Percentiles rank a stretch among this genome's conserved stretches.
Conservation (phyloP, 2,329 filamentous ascomycete genomes). For the Pyricularia pennisetigena region DNA sequence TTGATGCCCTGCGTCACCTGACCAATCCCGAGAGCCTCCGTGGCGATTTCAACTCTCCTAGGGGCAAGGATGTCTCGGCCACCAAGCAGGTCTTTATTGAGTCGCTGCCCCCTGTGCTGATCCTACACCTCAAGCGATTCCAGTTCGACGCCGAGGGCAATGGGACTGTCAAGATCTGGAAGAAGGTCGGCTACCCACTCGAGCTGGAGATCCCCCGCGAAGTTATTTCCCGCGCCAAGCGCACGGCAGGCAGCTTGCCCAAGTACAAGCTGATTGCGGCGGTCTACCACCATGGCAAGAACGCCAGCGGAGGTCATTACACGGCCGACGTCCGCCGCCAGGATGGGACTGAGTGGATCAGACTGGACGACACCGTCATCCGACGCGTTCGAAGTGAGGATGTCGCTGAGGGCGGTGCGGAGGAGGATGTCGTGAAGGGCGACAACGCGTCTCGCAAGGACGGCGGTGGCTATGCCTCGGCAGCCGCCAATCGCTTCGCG, state of each 20-base stretch:
- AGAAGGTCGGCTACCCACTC: slow-evolving; percentile 90
- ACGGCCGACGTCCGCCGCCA: slow-evolving; percentile 94
- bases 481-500: slow-evolving; percentile 65
- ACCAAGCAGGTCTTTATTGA: slow-evolving; percentile 96
- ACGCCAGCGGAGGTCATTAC: slow-evolving; percentile 91
- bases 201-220: slow-evolving; percentile 91
- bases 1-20: slow-evolving; percentile 78
- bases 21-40: slow-evolving; percentile 78
- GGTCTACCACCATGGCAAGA: slow-evolving; percentile 96
- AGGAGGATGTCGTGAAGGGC: slow-evolving; percentile 60
- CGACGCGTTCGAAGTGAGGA: slow-evolving; percentile 78
- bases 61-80: slow-evolving; percentile 65
- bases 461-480: slow-evolving; percentile 23
- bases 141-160: slow-evolving; percentile 77
- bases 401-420: slow-evolving; percentile 74
- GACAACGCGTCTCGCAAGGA: slow-evolving; percentile 49
- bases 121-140: slow-evolving; percentile 94
- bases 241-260: slow-evolving; percentile 60
- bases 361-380: slow-evolving; percentile 88
- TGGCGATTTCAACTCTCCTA: slow-evolving; percentile 71
- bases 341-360: slow-evolving; percentile 92
- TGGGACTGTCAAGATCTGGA: slow-evolving; percentile 96
- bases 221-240: slow-evolving; percentile 68
- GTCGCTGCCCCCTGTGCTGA: slow-evolving; percentile 79
- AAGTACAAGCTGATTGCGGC: slow-evolving; percentile 82